Evolutionary conservation across 1,284 basidiomycete genomes (phyloP), one percentile per base, ranked within the genome.

Genomic region (Ustilago xerochloae): DNA sequence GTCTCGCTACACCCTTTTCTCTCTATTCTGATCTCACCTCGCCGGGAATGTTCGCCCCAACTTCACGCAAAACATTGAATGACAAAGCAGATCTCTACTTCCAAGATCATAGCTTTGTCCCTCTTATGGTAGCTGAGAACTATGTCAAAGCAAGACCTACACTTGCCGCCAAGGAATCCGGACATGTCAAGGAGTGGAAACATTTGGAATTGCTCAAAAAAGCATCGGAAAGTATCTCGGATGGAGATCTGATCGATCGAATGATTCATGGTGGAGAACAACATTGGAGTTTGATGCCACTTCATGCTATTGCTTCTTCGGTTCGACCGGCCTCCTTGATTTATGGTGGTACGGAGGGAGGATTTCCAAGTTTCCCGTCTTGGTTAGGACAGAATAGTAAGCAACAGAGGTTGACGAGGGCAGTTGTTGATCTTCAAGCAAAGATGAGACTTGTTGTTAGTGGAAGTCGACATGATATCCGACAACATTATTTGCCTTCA

Each of bases 21-120:
- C 66, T 84, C 10, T 84, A 83, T 48, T 50, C 61, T 46, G 88
- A 93, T 84, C 88, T 99, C 56, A 88, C 94, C 6, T 92, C 93
- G 6, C 94, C 95, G 4, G 93, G 96, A 79, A 87, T 94, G 70
- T 99, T 96, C 85, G 91, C 92, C 4, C 84, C 88, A 16, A 96
- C 92, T 0, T 90, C 90, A 48, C 89, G 91, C 52, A 91, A 94
- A 84, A 91, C 91, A 0, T 87, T 99, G 8, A 90, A 89, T 48
- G 93, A 98, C 78, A 97, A 97, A 87, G 92, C 97, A 86, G 95
- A 98, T 72, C 86, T 93, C 67, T 99, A 98, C 85, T 99, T 98
- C 86, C 94, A 97, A 67, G 97, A 99, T 83, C 92, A 93, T 80
- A 89, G 91, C 1, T 93, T 98, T 78, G 89, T 99, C 50, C 96